These are phyloP conservation scores for Clitopilus passeckerianus DNA, from an alignment of 768 basidiomycete species.

Conservation along the genomic window DNA sequence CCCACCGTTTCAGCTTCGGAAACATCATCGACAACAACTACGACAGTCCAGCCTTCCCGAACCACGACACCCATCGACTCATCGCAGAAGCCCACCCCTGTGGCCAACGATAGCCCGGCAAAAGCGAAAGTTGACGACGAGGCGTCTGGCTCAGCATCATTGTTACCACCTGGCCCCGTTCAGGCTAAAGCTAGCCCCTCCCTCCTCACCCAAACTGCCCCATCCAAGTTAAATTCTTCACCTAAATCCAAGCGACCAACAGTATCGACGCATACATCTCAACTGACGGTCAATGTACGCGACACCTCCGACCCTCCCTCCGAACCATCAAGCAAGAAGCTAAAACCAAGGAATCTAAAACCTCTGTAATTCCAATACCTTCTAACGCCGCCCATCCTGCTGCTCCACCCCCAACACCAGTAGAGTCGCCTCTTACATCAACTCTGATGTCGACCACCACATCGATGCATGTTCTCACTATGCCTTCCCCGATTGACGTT, in stretches of 20 bases:
- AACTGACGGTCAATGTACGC: constrained; percentile 3
- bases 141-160: neutral
- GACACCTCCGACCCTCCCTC: neutral
- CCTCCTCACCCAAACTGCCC: constrained; percentile 63
- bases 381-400: constrained; percentile 19
- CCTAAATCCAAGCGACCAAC: constrained; percentile 19
- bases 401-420: constrained; percentile 33
- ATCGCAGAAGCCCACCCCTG: neutral
- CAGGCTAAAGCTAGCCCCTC: constrained; percentile 35
- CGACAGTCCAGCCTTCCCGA: constrained; percentile 35
- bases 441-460: constrained; percentile 13
- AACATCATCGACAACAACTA: constrained; percentile 36
- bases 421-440: constrained; percentile 18
- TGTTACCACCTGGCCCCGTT: constrained; percentile 1
- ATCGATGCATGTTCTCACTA: constrained; percentile 6
- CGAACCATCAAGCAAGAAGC: neutral
- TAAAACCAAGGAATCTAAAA: neutral
- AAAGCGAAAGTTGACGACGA: neutral
- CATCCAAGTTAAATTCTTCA: constrained; percentile 25
- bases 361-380: constrained; percentile 12
- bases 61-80: constrained; percentile 22
- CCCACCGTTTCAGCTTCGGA: constrained; percentile 21
- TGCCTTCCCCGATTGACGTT: constrained; percentile 15
- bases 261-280: constrained; percentile 28
- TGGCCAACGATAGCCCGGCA: neutral